A percentile compares a stretch with the other conserved stretches of the same genome.
These are phyloP conservation scores for Plectosphaerella sp. DNA, from an alignment of 2,329 filamentous ascomycete species.

Conservation along the genomic window DNA sequence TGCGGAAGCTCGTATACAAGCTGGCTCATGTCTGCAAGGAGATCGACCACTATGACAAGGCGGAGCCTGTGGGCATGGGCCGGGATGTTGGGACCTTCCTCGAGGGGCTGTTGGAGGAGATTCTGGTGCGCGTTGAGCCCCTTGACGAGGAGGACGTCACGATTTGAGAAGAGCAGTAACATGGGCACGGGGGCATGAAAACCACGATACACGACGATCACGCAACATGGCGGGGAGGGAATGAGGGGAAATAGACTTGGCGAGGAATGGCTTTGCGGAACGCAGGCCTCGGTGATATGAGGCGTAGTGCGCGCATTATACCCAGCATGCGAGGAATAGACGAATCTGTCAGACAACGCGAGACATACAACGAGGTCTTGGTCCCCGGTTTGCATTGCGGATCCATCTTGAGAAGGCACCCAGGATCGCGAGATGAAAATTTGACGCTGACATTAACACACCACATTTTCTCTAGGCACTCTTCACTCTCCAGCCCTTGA, in stretches of 20 bases:
- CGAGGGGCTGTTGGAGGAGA: slow-evolving; percentile 89
- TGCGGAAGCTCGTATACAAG: slow-evolving; percentile 77
- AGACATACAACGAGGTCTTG: background rate
- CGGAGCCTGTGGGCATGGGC: slow-evolving; percentile 88
- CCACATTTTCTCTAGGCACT: no score
- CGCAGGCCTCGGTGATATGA: background rate
- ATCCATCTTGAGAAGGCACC: no score
- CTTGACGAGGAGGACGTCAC: slow-evolving; percentile 64
- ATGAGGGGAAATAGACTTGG: background rate
- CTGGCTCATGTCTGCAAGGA: slow-evolving; percentile 80
- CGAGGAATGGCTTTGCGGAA: background rate
- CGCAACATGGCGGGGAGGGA: background rate
- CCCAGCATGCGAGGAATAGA: background rate
- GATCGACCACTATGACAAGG: slow-evolving; percentile 83
- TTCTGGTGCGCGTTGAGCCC: slow-evolving; percentile 86
- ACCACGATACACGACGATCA: background rate
- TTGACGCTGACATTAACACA: no score
- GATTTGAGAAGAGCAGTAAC: background rate
- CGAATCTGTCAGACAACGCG: background rate
- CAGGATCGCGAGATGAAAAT: no score
- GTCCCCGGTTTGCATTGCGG: no score
- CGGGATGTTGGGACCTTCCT: slow-evolving; percentile 83
- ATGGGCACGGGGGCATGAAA: background rate
- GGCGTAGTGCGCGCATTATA: background rate
- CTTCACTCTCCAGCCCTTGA: slow-evolving; percentile 26